Percentiles rank a stretch among this genome's conserved stretches.
Conservation (phyloP, 331 rosid species). For the Stylosanthes scabra region DNA sequence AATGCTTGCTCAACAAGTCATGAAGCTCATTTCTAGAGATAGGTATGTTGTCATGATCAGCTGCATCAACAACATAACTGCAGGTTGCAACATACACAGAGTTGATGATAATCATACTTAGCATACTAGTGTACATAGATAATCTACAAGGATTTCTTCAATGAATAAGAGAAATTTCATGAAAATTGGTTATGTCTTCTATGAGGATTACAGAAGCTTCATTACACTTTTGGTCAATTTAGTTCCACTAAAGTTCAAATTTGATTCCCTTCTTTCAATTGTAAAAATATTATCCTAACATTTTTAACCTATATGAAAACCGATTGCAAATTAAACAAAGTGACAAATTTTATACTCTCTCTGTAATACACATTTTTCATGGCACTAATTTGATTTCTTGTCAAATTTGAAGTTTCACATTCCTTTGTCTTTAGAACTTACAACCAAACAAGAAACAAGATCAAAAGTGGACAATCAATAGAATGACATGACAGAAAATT, state of each 20-base stretch:
- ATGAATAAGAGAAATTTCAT: neutral
- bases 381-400: neutral
- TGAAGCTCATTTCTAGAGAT: slow-evolving; percentile 62
- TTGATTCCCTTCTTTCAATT: slow-evolving; percentile 3
- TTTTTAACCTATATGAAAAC: slow-evolving; percentile 6
- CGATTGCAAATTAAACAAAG: slow-evolving; percentile 8
- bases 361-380: no score
- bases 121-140: no score
- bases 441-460: slow-evolving; percentile 2
- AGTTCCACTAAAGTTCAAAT: slow-evolving; percentile 9
- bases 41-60: slow-evolving; percentile 52
- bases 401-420: neutral
- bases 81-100: slow-evolving; percentile 32
- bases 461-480: neutral
- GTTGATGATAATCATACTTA: slow-evolving; percentile 20
- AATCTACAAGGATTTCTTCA: slow-evolving; percentile 20
- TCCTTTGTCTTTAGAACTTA: slow-evolving; percentile 13
- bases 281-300: slow-evolving; percentile 6
- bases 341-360: neutral
- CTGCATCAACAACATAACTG: slow-evolving; percentile 75
- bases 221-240: neutral
- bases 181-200: neutral
- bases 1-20: slow-evolving; percentile 58
- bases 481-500: no score
- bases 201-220: neutral